Base-by-base conservation (phyloP, 2,329 filamentous ascomycete genomes). In the Pseudogymnoascus sp. region DNA sequence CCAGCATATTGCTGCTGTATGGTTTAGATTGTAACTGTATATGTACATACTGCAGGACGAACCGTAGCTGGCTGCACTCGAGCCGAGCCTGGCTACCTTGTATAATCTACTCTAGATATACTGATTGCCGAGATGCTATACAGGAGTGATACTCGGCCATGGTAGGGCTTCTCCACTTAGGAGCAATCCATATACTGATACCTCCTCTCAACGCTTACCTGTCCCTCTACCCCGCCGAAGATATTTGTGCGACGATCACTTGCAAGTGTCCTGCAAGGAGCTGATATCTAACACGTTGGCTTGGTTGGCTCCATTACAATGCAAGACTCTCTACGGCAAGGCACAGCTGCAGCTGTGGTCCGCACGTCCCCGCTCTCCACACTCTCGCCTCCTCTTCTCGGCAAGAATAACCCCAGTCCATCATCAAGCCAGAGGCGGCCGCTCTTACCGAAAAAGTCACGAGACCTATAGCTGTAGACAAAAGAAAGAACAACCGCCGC, bases 1-100 rank as follows among this genome's bases (percentile, higher is more conserved):
- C 30, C 14, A 30, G 20, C 30, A 50, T 50, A 50, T 50, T 50
- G 43, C 22, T 18, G 43, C 22, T 9, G 43, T 50, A 50, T 30
- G 43, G 22, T 50, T 50, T 50, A 50, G 43, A 50, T 50, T 50
- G 25, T 30, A n/a, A 14, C 43, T 28, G 43, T n/a, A 50, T 50
- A 30, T 50, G 43, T 50, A 50, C 25, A 6, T 18, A 8, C 3
- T 6, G 7, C 3, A 1, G 7, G n/a, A n/a, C 1, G 43, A 7
- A 47, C 41, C 25, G 41, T 25, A 14, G 11, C 39, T 4, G 39
- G n/a, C n/a, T n/a, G n/a, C n/a, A n/a, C n/a, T n/a, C n/a, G n/a
- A n/a, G n/a, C n/a, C n/a, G n/a, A n/a, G n/a, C n/a, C 3, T 7
- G 14, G 41, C 14, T 30, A 16, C 41, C 41, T 50, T 28, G 22